A percentile compares a stretch with the other conserved stretches of the same genome.
phyloP scores from a whole-genome alignment of 768 basidiomycete genomes.

The Amanita jacksonii region DNA sequence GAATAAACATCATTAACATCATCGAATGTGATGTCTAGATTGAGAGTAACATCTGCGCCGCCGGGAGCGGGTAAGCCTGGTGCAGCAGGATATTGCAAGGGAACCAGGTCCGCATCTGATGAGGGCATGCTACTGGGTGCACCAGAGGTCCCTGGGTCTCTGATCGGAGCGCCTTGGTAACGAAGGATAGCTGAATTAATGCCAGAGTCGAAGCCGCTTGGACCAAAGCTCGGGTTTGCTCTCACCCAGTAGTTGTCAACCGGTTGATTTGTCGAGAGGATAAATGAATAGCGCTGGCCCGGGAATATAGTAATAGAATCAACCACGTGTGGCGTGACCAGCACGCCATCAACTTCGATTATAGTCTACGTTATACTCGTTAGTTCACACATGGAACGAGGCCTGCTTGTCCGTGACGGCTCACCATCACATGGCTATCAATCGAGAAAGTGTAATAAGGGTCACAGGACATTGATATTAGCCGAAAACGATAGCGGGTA shows the following conservation, averaged over 20 bases:
- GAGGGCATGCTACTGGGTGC: background rate
- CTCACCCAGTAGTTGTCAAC: conserved; percentile 37
- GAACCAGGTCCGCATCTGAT: conserved; percentile 7
- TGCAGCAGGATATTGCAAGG: conserved; percentile 12
- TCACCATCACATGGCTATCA: conserved; percentile 26
- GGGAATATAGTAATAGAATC: conserved; percentile 31
- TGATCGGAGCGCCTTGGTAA: conserved; percentile 30
- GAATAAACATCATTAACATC: conserved; percentile 12
- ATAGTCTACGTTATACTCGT: conserved; percentile 14
- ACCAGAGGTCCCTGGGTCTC: conserved; percentile 25
- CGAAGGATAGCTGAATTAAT: conserved; percentile 47
- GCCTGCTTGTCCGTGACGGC: conserved; percentile 9
- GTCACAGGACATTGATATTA: conserved; percentile 43
- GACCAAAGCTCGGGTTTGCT: conserved; percentile 22
- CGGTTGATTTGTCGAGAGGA: conserved; percentile 27
- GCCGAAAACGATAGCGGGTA: conserved; percentile 43
- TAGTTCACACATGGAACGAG: too few relatives aligned
- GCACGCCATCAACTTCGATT: conserved; percentile 32
- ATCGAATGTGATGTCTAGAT: conserved; percentile 15
- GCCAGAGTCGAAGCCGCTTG: conserved; percentile 24
- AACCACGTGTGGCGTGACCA: conserved; percentile 23
- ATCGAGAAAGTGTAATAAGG: conserved; percentile 35
- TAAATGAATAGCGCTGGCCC: conserved; percentile 38
- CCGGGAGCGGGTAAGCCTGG: conserved; percentile 15
- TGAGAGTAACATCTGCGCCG: conserved; percentile 17